Evolutionary conservation across 352 stramenopile genomes (phyloP).

Genomic region (Halophytophthora batemanensis): DNA sequence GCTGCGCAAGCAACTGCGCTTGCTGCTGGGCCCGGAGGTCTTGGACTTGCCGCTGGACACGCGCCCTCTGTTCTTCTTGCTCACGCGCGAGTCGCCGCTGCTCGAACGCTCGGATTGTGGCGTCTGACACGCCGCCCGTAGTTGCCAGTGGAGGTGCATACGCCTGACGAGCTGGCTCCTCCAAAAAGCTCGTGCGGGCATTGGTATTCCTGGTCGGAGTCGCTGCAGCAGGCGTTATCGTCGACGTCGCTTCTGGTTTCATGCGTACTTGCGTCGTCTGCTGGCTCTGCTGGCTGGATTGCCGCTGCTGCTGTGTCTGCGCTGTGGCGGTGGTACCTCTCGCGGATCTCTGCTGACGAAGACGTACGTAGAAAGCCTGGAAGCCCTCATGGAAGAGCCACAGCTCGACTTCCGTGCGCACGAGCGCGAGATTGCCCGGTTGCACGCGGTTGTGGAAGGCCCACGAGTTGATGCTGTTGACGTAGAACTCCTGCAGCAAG

Average conservation of each 20-base stretch:
- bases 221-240: too few species aligned
- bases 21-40: conserved; percentile 15
- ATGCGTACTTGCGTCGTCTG: conserved; percentile 10
- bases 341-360: conserved; percentile 25
- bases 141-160: not conserved
- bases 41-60: conserved; percentile 8
- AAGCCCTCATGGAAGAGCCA: conserved; percentile 74
- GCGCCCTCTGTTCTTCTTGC: conserved; percentile 15
- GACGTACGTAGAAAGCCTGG: conserved; percentile 48
- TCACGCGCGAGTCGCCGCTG: conserved; percentile 26
- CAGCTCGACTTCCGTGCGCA: conserved; percentile 65
- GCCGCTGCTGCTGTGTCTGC: conserved; percentile 13
- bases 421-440: conserved; percentile 28
- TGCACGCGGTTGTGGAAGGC: conserved; percentile 45
- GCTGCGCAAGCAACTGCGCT: conserved; percentile 4
- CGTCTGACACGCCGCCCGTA: conserved; percentile 15
- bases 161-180: not conserved
- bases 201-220: too few species aligned
- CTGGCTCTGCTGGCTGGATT: not conserved
- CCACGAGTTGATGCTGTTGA: conserved; percentile 80
- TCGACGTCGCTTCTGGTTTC: conserved; percentile 16
- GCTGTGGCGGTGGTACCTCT: not conserved
- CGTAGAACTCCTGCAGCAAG: conserved; percentile 72
- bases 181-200: conserved; percentile 3
- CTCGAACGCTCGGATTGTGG: conserved; percentile 26